Percentiles rank a stretch among this genome's conserved stretches.
Evolutionary conservation across 371 early-diverging fungal species (phyloP).

Genomic region (Batkoa obscura): DNA sequence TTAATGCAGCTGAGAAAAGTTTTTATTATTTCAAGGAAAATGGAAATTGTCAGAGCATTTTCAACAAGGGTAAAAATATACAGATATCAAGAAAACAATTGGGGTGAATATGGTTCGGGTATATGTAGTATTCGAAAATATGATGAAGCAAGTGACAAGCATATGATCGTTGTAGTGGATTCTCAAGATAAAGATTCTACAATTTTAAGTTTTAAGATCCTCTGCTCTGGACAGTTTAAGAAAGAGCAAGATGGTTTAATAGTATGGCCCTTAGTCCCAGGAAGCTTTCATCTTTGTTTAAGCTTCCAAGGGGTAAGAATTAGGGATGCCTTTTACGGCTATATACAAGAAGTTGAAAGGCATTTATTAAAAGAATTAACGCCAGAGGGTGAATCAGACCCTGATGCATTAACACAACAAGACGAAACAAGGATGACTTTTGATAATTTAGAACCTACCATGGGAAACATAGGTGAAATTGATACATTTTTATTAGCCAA

Average conservation of each 20-base stretch:
- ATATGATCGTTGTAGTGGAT: neutral
- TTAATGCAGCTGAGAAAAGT: too few species aligned
- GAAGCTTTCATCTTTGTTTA: neutral
- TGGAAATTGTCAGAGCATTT: too few species aligned
- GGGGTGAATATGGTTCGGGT: neutral
- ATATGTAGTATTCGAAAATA: neutral
- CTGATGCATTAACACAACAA: neutral
- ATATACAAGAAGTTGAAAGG: neutral
- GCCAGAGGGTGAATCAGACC: neutral
- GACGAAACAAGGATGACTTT: neutral
- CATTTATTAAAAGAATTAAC: neutral
- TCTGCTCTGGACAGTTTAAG: neutral
- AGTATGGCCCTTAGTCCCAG: neutral
- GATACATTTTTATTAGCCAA: too few species aligned
- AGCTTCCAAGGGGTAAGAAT: neutral
- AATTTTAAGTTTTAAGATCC: neutral
- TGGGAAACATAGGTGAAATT: neutral
- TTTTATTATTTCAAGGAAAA: too few species aligned
- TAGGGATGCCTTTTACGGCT: neutral
- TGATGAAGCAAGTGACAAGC: neutral
- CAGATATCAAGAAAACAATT: neutral
- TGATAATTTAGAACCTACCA: neutral
- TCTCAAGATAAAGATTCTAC: neutral
- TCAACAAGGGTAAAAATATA: slow-evolving; percentile 1
- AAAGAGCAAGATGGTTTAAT: neutral